These are phyloP conservation scores for Zygoascus meyerae DNA, from an alignment of 1,139 yeast genomes.

Conservation along the genomic window DNA sequence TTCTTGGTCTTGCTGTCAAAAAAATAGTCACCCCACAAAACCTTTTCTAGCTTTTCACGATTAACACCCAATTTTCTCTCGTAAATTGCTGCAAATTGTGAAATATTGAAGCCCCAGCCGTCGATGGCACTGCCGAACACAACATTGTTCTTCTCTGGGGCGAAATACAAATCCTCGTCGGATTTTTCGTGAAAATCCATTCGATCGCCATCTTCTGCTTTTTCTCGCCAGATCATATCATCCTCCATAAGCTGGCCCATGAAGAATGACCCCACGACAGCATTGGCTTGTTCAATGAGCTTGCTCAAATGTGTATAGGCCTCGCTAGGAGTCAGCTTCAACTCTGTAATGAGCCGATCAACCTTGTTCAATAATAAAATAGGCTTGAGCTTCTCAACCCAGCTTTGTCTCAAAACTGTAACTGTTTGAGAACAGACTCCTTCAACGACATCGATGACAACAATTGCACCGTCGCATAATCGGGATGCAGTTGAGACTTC, in stretches of 20 bases:
- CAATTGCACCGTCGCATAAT: conserved; percentile 94
- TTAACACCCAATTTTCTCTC: conserved; percentile 83
- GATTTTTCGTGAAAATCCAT: conserved; percentile 57
- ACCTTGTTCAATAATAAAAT: conserved; percentile 87
- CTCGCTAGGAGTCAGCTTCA: conserved; percentile 76
- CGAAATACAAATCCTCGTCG: conserved; percentile 80
- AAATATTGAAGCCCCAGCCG: conserved; percentile 95
- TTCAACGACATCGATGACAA: conserved; percentile 92
- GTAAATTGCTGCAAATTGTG: conserved; percentile 82
- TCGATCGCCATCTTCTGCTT: conserved; percentile 35
- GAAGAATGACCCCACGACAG: conserved; percentile 87
- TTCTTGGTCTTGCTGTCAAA: conserved; percentile 86
- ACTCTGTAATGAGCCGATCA: conserved; percentile 77
- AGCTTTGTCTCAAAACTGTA: conserved; percentile 89
- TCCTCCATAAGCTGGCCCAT: conserved; percentile 94
- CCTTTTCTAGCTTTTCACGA: conserved; percentile 68
- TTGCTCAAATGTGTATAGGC: conserved; percentile 77
- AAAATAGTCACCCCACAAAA: conserved; percentile 94
- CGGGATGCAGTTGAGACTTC: conserved; percentile 96
- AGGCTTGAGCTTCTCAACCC: conserved; percentile 90
- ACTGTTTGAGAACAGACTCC: conserved; percentile 98
- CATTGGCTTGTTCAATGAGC: conserved; percentile 87
- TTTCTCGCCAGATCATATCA: conserved; percentile 77
- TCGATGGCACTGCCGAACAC: conserved; percentile 92
- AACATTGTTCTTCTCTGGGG: conserved; percentile 87